Percentiles rank a stretch among this genome's conserved stretches.
Evolutionary conservation across 257 asterid species (phyloP).

Genomic region (Paulownia fortunei): DNA sequence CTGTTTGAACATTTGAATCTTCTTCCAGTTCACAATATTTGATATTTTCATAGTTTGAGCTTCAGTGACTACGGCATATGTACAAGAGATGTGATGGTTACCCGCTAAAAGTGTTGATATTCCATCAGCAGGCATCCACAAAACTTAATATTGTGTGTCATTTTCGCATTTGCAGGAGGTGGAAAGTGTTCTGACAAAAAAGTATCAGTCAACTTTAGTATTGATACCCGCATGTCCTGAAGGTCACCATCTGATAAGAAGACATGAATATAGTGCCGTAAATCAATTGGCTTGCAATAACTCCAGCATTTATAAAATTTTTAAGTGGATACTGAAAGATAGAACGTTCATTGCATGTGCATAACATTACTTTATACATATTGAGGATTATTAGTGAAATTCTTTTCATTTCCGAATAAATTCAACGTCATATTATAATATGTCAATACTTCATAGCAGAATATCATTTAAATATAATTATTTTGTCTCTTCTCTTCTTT

Average conservation of each 20-base stretch:
- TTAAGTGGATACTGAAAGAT: not conserved
- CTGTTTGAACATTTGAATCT: constrained; percentile 31
- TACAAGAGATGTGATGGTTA: not conserved
- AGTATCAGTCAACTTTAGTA: constrained; percentile 19
- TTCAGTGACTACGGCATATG: constrained; percentile 16
- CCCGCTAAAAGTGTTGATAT: constrained; percentile 19
- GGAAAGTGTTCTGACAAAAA: not conserved
- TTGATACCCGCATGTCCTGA: constrained; percentile 9
- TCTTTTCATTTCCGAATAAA: no score
- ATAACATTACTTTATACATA: no score
- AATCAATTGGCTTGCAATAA: not conserved
- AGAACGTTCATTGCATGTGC: no score
- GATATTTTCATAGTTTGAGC: constrained; percentile 33
- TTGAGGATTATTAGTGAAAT: no score
- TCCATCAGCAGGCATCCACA: constrained; percentile 21
- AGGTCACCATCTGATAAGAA: constrained; percentile 1
- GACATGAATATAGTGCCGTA: not conserved
- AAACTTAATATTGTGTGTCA: not conserved
- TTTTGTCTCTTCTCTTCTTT: no score
- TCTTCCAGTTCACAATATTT: constrained; percentile 32
- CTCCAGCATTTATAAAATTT: not conserved
- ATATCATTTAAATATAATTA: no score
- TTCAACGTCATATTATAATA: no score
- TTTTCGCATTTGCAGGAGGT: constrained; percentile 10
- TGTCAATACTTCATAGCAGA: no score